Evolutionary conservation across 2,329 filamentous ascomycete genomes (phyloP), one percentile per base, ranked within the genome.

Genomic region (Ascochyta pisi): DNA sequence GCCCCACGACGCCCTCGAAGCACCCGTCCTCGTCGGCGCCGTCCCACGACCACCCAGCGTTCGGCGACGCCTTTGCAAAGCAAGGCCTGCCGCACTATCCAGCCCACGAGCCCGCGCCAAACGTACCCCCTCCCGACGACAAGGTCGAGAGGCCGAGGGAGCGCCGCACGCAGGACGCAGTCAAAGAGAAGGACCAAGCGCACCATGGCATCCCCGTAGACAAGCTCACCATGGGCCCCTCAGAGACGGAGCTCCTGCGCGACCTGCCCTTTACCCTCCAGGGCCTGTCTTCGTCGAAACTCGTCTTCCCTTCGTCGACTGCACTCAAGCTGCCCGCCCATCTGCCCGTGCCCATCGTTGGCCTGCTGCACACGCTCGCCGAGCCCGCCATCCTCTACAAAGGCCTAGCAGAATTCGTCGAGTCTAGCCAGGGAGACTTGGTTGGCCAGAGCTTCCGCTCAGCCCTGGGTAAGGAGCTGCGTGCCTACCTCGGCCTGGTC

Each of bases 321-420:
- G 86, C 84, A 2, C 78, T 98, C 48, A 90, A 87, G 68, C 79
- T 99, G 24, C 96, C 95, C 0, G 68, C 86, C 0, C 91, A 88
- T 0, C 82, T 99, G 6, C 92, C 95, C 1, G 81, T 93, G 6
- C 94, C 95, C 2, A 82, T 98, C 9, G 82, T 98, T 13, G 93
- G 92, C 15, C 83, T 99, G 9, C 81, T 99, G 2, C 92, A 99
- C 68, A 91, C 90, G 0, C 80, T 99, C 19, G 92, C 95, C 2
- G 95, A 99, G 71, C 95, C 95, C 7, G 96, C 94, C 5, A 81
- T 99, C n/a, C 81, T 99, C 8, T 99, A 97, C 73, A 87, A 89
- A 57, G 86, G 86, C 1, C 83, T 99, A 1, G 86, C 92, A 13
- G 82, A 84, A 3, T 99, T 96, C 76, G 89, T 94, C 53, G 89